Conservation (phyloP, 2,329 filamentous ascomycete genomes). For the Sclerotinia minor region DNA sequence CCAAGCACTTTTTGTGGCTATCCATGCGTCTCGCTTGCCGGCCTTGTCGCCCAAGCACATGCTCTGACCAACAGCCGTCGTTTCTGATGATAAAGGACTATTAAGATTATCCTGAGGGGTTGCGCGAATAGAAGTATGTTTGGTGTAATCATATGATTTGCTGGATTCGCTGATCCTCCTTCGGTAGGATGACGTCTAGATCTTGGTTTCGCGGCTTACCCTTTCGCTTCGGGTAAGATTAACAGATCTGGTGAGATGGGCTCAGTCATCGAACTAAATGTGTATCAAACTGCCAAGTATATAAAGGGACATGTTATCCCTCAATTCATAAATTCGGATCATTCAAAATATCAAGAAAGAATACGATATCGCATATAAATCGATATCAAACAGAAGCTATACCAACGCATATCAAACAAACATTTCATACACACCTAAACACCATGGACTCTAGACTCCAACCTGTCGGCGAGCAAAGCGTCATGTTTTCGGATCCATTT, state of each 20-base stretch:
- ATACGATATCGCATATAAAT: neutral
- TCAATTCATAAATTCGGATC: neutral
- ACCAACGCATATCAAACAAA: neutral
- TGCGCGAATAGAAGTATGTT: neutral
- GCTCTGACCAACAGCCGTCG: neutral
- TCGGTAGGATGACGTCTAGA: slow-evolving; percentile 14
- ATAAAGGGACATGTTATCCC: neutral
- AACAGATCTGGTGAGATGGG: neutral
- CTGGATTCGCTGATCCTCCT: neutral
- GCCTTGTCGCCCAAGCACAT: neutral
- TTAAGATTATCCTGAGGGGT: neutral
- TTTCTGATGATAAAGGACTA: neutral
- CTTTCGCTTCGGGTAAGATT: neutral
- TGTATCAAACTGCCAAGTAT: slow-evolving; percentile 3
- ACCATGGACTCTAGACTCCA: slow-evolving; percentile 13
- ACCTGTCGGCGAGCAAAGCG: neutral
- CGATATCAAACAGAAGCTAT: neutral
- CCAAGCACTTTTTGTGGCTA: slow-evolving; percentile 12
- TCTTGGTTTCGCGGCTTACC: neutral
- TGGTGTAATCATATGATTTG: neutral
- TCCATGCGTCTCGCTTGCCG: neutral
- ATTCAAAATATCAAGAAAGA: neutral
- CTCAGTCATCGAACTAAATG: neutral
- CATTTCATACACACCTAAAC: neutral
- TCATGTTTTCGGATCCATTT: slow-evolving; percentile 1